Conservation (phyloP, 1,284 basidiomycete species). For the Leccinum fuscescens region DNA sequence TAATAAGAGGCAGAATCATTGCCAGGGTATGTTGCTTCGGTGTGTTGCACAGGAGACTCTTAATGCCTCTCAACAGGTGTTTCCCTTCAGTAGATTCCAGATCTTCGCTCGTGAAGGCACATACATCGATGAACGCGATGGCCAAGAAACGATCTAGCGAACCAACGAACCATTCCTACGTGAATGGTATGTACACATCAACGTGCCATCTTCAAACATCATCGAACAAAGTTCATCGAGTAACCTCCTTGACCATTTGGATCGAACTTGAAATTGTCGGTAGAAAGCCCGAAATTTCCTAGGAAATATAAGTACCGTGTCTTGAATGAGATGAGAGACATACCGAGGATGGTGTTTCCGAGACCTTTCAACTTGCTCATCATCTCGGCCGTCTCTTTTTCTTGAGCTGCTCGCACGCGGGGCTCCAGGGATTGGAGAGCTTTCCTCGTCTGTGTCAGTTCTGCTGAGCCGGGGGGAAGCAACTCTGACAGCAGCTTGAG, state of each 20-base stretch:
- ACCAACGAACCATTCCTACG: not conserved
- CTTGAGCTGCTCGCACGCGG: constrained; percentile 72
- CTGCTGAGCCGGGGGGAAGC: constrained; percentile 55
- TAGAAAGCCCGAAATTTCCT: constrained; percentile 87
- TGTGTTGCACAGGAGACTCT: not conserved
- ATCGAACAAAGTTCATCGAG: constrained; percentile 80
- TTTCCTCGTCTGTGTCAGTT: constrained; percentile 47
- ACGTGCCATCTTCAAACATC: constrained; percentile 15
- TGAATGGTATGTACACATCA: constrained; percentile 2
- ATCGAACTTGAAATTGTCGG: constrained; percentile 93
- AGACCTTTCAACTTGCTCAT: constrained; percentile 89
- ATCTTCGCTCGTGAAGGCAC: constrained; percentile 51
- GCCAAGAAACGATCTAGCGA: constrained; percentile 5
- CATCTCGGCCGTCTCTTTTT: constrained; percentile 91
- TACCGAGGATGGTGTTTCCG: constrained; percentile 89
- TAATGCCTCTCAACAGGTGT: constrained; percentile 42
- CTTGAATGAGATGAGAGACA: constrained; percentile 17
- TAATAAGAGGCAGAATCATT: constrained; percentile 76
- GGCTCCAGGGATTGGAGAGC: constrained; percentile 59
- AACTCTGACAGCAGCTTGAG: constrained; percentile 69
- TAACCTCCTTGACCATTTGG: constrained; percentile 93
- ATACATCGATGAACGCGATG: constrained; percentile 40
- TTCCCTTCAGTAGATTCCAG: constrained; percentile 46
- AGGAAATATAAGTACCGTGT: not conserved
- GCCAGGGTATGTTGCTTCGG: constrained; percentile 59